A percentile compares a stretch with the other conserved stretches of the same genome.
phyloP scores from a whole-genome alignment of 495 filamentous ascomycete genomes.

The Viridothelium virens region DNA sequence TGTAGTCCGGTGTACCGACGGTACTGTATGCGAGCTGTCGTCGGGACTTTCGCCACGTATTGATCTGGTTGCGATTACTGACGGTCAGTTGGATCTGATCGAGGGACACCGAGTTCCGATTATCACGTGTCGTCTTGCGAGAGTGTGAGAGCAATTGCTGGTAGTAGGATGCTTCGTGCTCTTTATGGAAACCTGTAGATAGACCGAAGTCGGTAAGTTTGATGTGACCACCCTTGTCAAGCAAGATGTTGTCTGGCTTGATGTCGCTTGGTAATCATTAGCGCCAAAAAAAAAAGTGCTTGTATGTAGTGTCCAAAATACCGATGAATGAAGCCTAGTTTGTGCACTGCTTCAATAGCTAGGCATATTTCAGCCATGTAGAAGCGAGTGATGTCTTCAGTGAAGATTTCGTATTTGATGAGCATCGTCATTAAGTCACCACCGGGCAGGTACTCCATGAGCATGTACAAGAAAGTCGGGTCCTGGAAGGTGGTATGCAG shows the following conservation, averaged over 20 bases:
- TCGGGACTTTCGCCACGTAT: slow-evolving; percentile 95
- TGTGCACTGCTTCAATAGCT: slow-evolving; percentile 96
- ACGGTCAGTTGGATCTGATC: slow-evolving; percentile 98
- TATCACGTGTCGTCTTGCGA: slow-evolving; percentile 55
- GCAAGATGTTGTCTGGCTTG: slow-evolving; percentile 97
- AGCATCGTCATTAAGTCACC: slow-evolving; percentile 99
- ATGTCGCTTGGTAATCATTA: slow-evolving; percentile 62
- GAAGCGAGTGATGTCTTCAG: slow-evolving; percentile 95
- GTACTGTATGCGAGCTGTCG: slow-evolving; percentile 95
- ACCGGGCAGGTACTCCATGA: slow-evolving; percentile 98
- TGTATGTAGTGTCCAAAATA: slow-evolving; percentile 37
- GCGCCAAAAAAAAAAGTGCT: slow-evolving; percentile 12
- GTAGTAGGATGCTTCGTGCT: slow-evolving; percentile 97
- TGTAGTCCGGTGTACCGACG: slow-evolving; percentile 97
- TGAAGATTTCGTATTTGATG: slow-evolving; percentile 99
- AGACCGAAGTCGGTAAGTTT: slow-evolving; percentile 98
- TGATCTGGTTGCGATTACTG: slow-evolving; percentile 91
- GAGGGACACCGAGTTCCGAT: slow-evolving; percentile 84
- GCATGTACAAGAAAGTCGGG: slow-evolving; percentile 87
- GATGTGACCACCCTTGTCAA: slow-evolving; percentile 91
- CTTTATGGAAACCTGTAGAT: slow-evolving; percentile 94
- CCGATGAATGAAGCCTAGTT: slow-evolving; percentile 97
- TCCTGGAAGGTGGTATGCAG: slow-evolving; percentile 97
- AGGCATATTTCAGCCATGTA: slow-evolving; percentile 98
- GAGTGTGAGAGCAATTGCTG: slow-evolving; percentile 75